phyloP scores from a whole-genome alignment of 352 stramenopile species.

The Phytopythium montanum region DNA sequence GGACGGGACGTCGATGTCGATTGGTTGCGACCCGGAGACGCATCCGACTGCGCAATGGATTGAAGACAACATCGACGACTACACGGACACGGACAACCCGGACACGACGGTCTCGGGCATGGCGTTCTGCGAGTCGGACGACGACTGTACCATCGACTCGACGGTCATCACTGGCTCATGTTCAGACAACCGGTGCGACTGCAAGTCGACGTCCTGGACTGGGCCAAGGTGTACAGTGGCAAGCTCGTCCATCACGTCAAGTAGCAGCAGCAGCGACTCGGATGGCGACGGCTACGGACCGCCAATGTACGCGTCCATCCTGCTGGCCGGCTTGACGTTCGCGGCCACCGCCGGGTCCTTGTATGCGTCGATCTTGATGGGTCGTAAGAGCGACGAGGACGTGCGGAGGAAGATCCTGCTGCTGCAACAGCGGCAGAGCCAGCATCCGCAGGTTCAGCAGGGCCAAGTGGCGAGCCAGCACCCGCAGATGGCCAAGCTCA shows the following conservation, averaged over 20 bases:
- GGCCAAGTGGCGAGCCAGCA: background rate
- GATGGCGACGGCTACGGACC: slow-evolving; percentile 20
- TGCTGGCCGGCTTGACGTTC: slow-evolving; percentile 14
- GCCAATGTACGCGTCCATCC: slow-evolving; percentile 20
- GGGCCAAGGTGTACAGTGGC: slow-evolving; percentile 36
- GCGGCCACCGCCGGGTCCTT: slow-evolving; percentile 16
- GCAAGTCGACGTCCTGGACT: slow-evolving; percentile 19
- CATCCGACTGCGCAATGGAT: no score
- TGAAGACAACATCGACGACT: no score
- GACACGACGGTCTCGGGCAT: slow-evolving; percentile 30
- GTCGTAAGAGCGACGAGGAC: slow-evolving; percentile 13
- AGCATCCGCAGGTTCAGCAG: background rate
- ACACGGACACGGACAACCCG: slow-evolving; percentile 33
- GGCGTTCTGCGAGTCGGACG: slow-evolving; percentile 31
- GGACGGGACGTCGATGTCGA: no score
- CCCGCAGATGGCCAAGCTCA: slow-evolving; percentile 16
- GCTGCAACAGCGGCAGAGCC: background rate
- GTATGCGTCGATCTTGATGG: slow-evolving; percentile 16
- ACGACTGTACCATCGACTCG: slow-evolving; percentile 37
- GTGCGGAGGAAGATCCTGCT: slow-evolving; percentile 12
- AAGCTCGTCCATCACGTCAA: slow-evolving; percentile 6
- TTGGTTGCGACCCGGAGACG: no score
- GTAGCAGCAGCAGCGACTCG: slow-evolving; percentile 15
- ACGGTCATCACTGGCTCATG: slow-evolving; percentile 20
- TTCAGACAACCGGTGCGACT: slow-evolving; percentile 21